Evolutionary conservation across 176 grass and related monocot genomes (phyloP).

Genomic region (Oryza longistaminata): DNA sequence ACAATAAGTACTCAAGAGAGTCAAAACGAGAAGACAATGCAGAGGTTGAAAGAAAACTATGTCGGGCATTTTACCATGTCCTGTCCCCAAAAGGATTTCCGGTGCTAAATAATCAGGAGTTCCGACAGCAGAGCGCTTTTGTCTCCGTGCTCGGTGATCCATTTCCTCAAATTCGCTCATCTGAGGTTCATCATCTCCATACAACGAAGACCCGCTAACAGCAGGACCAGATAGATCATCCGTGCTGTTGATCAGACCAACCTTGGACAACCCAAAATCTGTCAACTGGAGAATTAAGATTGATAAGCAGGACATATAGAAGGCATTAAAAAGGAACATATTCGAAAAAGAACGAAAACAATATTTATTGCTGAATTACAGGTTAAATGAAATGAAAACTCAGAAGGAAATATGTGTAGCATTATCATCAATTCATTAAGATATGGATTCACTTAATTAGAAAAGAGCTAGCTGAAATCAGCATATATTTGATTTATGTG

Average conservation of each 20-base stretch:
- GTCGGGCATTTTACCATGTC: slow-evolving; percentile 71
- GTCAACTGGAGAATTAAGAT: slow-evolving; percentile 80
- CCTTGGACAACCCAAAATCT: slow-evolving; percentile 99
- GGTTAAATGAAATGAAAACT: slow-evolving; percentile 7
- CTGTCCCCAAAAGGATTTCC: slow-evolving; percentile 97
- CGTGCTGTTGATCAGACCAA: slow-evolving; percentile 98
- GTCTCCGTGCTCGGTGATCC: slow-evolving; percentile 72
- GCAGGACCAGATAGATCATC: slow-evolving; percentile 94
- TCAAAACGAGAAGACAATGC: slow-evolving; percentile 6
- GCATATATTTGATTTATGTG: background rate
- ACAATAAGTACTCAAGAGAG: slow-evolving; percentile 33
- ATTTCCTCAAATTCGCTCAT: slow-evolving; percentile 70
- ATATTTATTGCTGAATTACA: slow-evolving; percentile 2
- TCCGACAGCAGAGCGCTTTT: slow-evolving; percentile 96
- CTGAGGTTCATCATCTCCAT: slow-evolving; percentile 91
- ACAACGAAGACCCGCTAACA: slow-evolving; percentile 83
- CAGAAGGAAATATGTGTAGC: slow-evolving; percentile 19
- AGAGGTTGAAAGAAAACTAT: background rate
- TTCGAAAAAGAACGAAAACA: slow-evolving; percentile 5
- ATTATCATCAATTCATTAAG: background rate
- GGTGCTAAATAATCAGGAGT: slow-evolving; percentile 99
- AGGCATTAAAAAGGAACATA: slow-evolving; percentile 10
- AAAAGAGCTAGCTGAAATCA: slow-evolving; percentile 13
- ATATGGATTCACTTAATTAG: background rate
- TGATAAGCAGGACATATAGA: slow-evolving; percentile 31